Evolutionary conservation across 2,329 filamentous ascomycete genomes (phyloP), one percentile per base, ranked within the genome.

Genomic region (Diaporthe velutina): DNA sequence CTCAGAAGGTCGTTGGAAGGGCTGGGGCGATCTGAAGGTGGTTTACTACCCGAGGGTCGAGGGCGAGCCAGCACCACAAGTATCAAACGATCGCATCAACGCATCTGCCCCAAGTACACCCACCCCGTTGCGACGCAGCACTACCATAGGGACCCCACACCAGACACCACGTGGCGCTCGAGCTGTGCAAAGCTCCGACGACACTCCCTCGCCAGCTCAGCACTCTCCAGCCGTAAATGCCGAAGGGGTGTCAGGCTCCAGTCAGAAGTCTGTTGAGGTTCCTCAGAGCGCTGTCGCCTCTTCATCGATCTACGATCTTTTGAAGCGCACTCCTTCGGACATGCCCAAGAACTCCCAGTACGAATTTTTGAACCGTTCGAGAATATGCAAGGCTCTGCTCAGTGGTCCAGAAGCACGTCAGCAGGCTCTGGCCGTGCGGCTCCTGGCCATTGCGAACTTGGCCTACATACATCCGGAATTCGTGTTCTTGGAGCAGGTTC

Each of bases 381-480:
- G 97, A 74, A 91, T 94, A 74, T 94, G 95, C n/a, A 94, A 95
- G 82, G 95, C 95, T 19, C 87, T 99, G 74, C 87, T 91, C 42
- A 89, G 88, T 1, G 92, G 93, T 0, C 82, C 88, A 17, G 88
- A 92, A 74, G 90, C 90, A 30, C 91, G 95, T 58, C 93, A 95
- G 80, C 90, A 94, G 78, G 92, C 96, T 22, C 88, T 99, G 66
- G 92, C 93, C 48, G 91, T 96, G 71, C 93, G 96, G 42, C 87
- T 98, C 50, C 88, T 99, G 55, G 95, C 96, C 19, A 93, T 98
- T 75, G 94, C 94, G 33, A 99, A 98, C 79, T 84, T 99, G 76
- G 95, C 95, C 2, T 98, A 98, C 81, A 94, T 98, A 72, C 93
- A 97, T 78, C 89, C 90, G 2, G 97, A 99, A 80, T 85, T 89